These are phyloP conservation scores for Zizania palustris DNA, from an alignment of 202 grass and related monocot species.

Conservation along the genomic window DNA sequence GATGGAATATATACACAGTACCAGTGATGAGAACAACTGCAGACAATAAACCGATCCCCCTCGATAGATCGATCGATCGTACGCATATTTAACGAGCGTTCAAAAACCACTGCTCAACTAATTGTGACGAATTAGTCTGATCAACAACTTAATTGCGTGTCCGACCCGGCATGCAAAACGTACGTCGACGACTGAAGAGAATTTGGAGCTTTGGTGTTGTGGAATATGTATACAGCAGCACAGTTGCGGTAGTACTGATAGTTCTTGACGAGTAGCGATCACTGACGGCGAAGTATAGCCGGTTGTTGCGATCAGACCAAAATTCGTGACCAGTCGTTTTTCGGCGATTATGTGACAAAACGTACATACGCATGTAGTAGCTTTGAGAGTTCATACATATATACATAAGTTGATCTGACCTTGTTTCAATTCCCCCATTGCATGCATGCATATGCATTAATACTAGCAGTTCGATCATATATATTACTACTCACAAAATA, in stretches of 20 bases:
- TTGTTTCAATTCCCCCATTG: too few species aligned
- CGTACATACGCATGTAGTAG: too few species aligned
- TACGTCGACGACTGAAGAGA: not conserved
- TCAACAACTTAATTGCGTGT: too few species aligned
- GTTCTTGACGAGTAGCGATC: not conserved
- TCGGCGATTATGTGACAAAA: too few species aligned
- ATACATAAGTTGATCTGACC: too few species aligned
- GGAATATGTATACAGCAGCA: too few species aligned
- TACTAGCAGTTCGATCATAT: too few species aligned
- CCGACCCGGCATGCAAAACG: too few species aligned
- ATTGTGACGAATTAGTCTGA: not conserved
- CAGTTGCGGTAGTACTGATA: not conserved
- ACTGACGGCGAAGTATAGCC: not conserved
- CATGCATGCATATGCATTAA: too few species aligned
- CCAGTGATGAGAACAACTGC: not conserved
- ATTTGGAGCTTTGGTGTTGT: not conserved
- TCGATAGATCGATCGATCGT: not conserved
- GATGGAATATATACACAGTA: not conserved
- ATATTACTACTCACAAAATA: too few species aligned
- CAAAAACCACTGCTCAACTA: not conserved
- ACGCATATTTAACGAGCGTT: not conserved
- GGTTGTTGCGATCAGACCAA: not conserved
- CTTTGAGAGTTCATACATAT: too few species aligned
- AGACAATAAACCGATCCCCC: not conserved
- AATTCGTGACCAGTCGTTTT: too few species aligned